Conservation (phyloP, 1,139 yeast genomes). For the Insectozyma bohioensis region DNA sequence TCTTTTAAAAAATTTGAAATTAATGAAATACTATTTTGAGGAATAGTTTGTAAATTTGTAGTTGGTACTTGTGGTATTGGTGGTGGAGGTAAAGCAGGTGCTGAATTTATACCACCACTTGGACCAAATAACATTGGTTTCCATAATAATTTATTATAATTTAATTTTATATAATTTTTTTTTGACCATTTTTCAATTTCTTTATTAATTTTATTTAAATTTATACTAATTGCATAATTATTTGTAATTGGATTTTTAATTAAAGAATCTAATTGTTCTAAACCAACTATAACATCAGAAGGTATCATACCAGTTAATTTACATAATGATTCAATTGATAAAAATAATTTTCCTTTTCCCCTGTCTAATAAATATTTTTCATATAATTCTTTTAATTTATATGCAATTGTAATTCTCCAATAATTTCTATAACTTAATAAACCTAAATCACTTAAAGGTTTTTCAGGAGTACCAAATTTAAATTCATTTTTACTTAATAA, state of each 20-base stretch:
- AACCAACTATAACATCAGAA: conserved; percentile 83
- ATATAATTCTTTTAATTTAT: conserved; percentile 31
- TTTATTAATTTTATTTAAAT: conserved; percentile 42
- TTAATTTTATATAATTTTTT: conserved; percentile 54
- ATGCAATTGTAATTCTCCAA: conserved; percentile 74
- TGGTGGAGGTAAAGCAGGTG: conserved; percentile 45
- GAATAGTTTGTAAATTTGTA: conserved; percentile 11
- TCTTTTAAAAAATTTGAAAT: conserved; percentile 60
- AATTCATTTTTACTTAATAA: conserved; percentile 71
- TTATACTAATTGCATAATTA: conserved; percentile 55
- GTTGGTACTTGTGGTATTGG: conserved; percentile 2
- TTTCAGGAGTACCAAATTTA: conserved; percentile 90
- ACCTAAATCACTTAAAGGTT: conserved; percentile 88
- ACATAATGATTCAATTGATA: conserved; percentile 62
- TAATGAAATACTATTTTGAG: conserved; percentile 52
- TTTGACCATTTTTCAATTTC: conserved; percentile 54
- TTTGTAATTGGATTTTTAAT: conserved; percentile 40
- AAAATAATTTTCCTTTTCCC: conserved; percentile 10
- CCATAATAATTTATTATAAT: conserved; percentile 64
- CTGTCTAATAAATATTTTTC: conserved; percentile 15
- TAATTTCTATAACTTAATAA: conserved; percentile 80
- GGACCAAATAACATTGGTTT: conserved; percentile 83
- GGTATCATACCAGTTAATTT: conserved; percentile 81
- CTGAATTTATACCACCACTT: conserved; percentile 73
- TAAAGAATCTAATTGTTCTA: conserved; percentile 73